These are phyloP conservation scores for Schoenoplectus triqueter DNA, from an alignment of 202 grass and related monocot species.

Conservation along the genomic window DNA sequence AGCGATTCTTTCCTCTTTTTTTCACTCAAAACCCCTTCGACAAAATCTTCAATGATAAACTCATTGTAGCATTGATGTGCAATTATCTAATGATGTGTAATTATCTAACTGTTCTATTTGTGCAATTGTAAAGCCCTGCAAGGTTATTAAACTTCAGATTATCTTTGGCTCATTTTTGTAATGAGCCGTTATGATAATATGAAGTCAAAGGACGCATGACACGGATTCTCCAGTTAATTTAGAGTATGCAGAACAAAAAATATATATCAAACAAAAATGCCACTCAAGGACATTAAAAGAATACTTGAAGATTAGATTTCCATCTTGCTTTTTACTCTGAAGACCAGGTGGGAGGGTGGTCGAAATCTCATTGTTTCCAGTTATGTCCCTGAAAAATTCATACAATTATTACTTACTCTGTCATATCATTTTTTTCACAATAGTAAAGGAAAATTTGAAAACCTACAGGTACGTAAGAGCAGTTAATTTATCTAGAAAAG, in stretches of 20 bases:
- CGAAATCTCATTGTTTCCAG: background rate
- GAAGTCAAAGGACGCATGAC: too few relatives aligned
- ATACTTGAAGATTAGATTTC: background rate
- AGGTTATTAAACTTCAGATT: background rate
- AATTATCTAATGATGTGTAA: background rate
- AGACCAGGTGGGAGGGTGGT: background rate
- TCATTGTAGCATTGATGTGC: background rate
- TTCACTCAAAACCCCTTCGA: background rate
- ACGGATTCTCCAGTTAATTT: background rate
- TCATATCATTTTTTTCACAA: background rate
- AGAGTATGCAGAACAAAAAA: background rate
- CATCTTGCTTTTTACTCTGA: background rate
- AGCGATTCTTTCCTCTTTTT: too few relatives aligned
- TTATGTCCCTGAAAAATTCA: background rate
- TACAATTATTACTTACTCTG: background rate
- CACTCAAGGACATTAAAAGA: background rate
- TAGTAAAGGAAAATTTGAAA: background rate
- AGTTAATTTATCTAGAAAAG: background rate
- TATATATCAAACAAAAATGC: background rate
- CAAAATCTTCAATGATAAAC: background rate
- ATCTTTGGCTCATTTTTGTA: background rate
- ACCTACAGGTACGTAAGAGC: slow-evolving; percentile 3
- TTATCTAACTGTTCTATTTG: background rate
- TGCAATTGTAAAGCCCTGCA: background rate
- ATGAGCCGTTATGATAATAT: background rate